Conservation (phyloP, 495 filamentous ascomycete species). For the Penicillium canescens region DNA sequence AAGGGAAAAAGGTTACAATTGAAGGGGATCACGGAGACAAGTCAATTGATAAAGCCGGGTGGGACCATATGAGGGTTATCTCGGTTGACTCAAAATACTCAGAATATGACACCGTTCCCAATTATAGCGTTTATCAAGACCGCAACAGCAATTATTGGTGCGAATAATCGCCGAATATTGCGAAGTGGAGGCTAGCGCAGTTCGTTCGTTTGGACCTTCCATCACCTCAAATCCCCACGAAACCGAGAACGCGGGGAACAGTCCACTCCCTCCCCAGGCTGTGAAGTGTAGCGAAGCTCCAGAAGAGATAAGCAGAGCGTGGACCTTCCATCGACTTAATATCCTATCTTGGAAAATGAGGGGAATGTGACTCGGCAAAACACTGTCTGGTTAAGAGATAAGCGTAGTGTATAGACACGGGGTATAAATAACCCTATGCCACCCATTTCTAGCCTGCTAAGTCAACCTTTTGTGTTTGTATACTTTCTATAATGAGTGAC, state of each 20-base stretch:
- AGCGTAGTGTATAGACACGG: background rate
- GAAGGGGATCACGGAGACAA: background rate
- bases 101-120: too few species aligned
- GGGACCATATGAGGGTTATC: background rate
- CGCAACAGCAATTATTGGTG: background rate
- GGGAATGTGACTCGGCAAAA: background rate
- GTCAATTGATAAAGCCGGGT: background rate
- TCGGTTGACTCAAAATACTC: too few species aligned
- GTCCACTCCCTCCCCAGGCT: background rate
- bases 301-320: conserved; percentile 5
- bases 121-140: background rate
- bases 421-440: too few species aligned
- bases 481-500: conserved; percentile 8
- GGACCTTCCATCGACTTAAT: too few species aligned
- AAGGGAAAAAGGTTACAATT: background rate
- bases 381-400: background rate
- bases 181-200: background rate
- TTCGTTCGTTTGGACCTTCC: conserved; percentile 26
- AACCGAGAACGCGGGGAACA: conserved; percentile 10
- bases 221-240: background rate
- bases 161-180: background rate
- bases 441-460: too few species aligned
- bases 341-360: background rate
- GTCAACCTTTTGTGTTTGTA: too few species aligned
- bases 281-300: background rate